These are phyloP conservation scores for Hsuehochloa calcarea DNA, from an alignment of 176 grass and related monocot genomes.

Conservation along the genomic window DNA sequence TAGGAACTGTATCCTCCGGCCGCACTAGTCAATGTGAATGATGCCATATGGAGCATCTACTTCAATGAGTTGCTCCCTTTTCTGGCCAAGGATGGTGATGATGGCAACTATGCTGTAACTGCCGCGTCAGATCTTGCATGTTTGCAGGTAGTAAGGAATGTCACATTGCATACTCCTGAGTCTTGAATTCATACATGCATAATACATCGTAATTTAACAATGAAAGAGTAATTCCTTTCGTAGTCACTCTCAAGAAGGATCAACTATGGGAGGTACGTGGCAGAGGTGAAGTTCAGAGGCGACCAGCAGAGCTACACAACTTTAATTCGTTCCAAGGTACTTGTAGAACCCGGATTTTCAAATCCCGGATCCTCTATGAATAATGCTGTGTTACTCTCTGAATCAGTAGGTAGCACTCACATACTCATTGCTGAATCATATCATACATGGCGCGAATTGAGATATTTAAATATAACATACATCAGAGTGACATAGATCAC, in stretches of 20 bases:
- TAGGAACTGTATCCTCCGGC: slow-evolving; percentile 65
- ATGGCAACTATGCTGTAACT: slow-evolving; percentile 79
- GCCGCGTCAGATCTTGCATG: slow-evolving; percentile 69
- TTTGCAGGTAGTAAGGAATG: slow-evolving; percentile 56
- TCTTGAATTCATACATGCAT: background rate
- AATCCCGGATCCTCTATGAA: too few species aligned
- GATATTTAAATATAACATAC: too few species aligned
- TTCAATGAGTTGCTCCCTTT: slow-evolving; percentile 67
- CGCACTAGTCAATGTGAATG: slow-evolving; percentile 45
- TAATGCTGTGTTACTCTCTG: too few species aligned
- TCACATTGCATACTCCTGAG: background rate
- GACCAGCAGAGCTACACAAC: slow-evolving; percentile 57
- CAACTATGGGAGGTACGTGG: slow-evolving; percentile 79
- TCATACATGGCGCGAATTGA: too few species aligned
- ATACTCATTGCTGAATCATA: too few species aligned
- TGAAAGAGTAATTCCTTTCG: background rate
- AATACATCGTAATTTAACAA: background rate
- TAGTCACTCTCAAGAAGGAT: slow-evolving; percentile 83
- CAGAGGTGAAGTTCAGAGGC: slow-evolving; percentile 82
- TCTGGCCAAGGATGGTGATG: slow-evolving; percentile 59
- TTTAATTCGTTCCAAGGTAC: slow-evolving; percentile 72
- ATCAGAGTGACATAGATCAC: too few species aligned
- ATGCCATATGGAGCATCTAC: slow-evolving; percentile 75
- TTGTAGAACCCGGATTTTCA: too few species aligned
- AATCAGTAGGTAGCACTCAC: too few species aligned